phyloP scores from a whole-genome alignment of 306 rosid genomes.

The Rosa persica region DNA sequence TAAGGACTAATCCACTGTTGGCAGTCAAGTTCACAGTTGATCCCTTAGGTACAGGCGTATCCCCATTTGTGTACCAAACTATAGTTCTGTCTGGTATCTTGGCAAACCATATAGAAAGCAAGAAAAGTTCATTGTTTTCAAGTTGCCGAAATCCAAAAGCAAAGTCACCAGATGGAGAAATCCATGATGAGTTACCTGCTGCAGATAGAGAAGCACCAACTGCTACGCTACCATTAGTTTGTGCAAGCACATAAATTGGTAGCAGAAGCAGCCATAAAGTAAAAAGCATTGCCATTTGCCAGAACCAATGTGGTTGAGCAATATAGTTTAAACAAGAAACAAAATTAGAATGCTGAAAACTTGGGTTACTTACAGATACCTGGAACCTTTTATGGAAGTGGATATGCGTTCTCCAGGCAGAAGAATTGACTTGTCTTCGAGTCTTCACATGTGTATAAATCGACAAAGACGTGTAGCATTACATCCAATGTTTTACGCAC shows the following conservation, averaged over 20 bases:
- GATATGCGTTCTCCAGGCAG: too few relatives aligned
- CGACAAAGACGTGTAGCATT: too few relatives aligned
- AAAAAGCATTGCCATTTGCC: not conserved
- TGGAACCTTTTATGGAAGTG: too few relatives aligned
- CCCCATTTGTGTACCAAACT: slow-evolving; percentile 38
- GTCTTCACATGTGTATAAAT: too few relatives aligned
- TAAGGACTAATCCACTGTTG: slow-evolving; percentile 5
- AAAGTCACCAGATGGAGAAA: slow-evolving; percentile 39
- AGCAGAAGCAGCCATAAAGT: slow-evolving; percentile 1
- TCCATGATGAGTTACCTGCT: slow-evolving; percentile 32
- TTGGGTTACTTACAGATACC: too few relatives aligned
- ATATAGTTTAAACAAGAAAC: too few relatives aligned
- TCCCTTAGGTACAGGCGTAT: slow-evolving; percentile 24
- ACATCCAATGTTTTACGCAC: too few relatives aligned
- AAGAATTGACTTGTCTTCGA: too few relatives aligned
- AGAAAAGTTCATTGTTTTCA: slow-evolving; percentile 8
- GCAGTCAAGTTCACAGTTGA: slow-evolving; percentile 23
- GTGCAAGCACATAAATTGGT: slow-evolving; percentile 20
- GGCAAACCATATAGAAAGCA: slow-evolving; percentile 52
- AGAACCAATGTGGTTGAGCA: not conserved
- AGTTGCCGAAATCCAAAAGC: slow-evolving; percentile 51
- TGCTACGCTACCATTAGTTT: slow-evolving; percentile 19
- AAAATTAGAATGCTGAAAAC: too few relatives aligned
- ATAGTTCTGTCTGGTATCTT: slow-evolving; percentile 38
- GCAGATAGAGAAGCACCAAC: slow-evolving; percentile 39